phyloP scores from a whole-genome alignment of 2,329 filamentous ascomycete genomes.

The Ascochyta pisi region DNA sequence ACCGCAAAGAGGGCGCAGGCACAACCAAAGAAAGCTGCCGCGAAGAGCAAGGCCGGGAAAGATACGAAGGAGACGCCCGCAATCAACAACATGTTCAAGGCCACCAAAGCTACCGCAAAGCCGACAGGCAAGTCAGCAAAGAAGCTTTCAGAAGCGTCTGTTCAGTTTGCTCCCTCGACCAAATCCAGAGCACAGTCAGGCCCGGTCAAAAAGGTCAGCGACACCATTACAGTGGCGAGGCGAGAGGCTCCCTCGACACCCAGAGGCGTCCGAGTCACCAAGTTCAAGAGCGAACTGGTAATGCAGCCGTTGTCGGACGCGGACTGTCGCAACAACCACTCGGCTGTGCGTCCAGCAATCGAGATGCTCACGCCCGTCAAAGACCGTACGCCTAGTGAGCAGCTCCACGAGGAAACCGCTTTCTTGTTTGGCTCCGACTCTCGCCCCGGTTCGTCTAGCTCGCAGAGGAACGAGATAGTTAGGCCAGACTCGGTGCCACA shows the following conservation, averaged over 20 bases:
- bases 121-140: slow-evolving; percentile 21
- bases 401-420: slow-evolving; percentile 32
- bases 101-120: slow-evolving; percentile 33
- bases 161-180: background rate
- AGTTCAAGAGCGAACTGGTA: slow-evolving; percentile 28
- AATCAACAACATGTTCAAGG: slow-evolving; percentile 42
- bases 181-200: slow-evolving; percentile 9
- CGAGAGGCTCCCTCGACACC: slow-evolving; percentile 30
- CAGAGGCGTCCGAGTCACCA: slow-evolving; percentile 28
- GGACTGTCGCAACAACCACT: slow-evolving; percentile 43
- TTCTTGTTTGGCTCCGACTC: slow-evolving; percentile 28
- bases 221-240: slow-evolving; percentile 18
- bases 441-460: slow-evolving; percentile 37
- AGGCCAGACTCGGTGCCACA: slow-evolving; percentile 34
- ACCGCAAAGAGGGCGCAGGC: slow-evolving; percentile 32
- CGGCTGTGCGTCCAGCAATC: slow-evolving; percentile 35
- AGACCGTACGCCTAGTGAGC: slow-evolving; percentile 37
- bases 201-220: slow-evolving; percentile 21
- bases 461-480: slow-evolving; percentile 32
- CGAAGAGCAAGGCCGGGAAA: slow-evolving; percentile 39
- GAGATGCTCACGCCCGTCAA: slow-evolving; percentile 41
- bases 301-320: slow-evolving; percentile 39
- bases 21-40: slow-evolving; percentile 39
- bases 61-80: slow-evolving; percentile 28
- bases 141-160: slow-evolving; percentile 8